Evolutionary conservation across 371 early-diverging fungal genomes (phyloP).

Genomic region (Mortierella sp.): DNA sequence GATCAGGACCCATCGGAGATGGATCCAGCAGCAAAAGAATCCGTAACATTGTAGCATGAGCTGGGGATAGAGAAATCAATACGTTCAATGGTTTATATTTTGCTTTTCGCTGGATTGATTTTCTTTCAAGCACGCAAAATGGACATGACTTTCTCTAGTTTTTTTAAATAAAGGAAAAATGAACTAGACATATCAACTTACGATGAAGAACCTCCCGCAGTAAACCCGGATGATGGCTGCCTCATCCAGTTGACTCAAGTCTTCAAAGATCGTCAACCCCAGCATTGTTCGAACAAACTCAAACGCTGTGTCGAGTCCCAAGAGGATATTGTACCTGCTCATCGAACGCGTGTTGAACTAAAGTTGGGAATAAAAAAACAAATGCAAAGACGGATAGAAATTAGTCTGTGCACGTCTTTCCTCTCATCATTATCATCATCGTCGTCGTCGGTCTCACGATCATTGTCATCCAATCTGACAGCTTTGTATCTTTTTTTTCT

Average conservation of each 20-base stretch:
- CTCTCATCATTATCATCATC: background rate
- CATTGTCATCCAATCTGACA: too few relatives aligned
- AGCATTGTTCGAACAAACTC: conserved; percentile 37
- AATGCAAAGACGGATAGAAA: background rate
- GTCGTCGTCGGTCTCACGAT: too few relatives aligned
- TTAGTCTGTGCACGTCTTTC: background rate
- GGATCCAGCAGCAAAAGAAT: conserved; percentile 47
- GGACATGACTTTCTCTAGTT: background rate
- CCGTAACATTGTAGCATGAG: conserved; percentile 33
- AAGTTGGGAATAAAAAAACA: background rate
- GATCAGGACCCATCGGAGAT: conserved; percentile 31
- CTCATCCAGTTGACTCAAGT: conserved; percentile 22
- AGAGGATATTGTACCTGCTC: conserved; percentile 38
- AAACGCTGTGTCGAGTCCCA: conserved; percentile 40
- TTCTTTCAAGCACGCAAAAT: background rate
- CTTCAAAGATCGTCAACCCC: conserved; percentile 32
- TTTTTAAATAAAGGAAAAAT: background rate
- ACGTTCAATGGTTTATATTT: background rate
- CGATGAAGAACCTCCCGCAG: conserved; percentile 28
- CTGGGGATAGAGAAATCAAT: conserved; percentile 4
- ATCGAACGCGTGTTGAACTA: conserved; percentile 51
- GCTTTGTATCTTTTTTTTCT: too few relatives aligned
- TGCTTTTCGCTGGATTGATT: background rate
- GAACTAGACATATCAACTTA: conserved; percentile 10
- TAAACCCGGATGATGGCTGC: conserved; percentile 24